A percentile compares a stretch with the other conserved stretches of the same genome.
Evolutionary conservation across 2,329 filamentous ascomycete genomes (phyloP).

Genomic region (Paracorniculantispora psalliotae): DNA sequence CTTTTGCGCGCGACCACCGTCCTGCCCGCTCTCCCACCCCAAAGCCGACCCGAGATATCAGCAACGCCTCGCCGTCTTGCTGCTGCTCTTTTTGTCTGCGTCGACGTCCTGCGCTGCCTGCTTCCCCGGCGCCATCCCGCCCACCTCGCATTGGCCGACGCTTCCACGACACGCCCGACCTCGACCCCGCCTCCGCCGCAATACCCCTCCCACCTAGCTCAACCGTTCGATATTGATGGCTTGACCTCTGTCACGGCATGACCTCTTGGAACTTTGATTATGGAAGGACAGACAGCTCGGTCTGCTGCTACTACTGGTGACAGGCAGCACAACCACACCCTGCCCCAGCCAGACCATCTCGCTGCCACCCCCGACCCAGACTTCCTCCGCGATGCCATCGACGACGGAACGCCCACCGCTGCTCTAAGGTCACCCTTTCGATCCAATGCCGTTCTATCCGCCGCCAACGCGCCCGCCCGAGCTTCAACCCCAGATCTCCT

Average conservation of each 20-base stretch:
- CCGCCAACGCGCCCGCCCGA: not conserved
- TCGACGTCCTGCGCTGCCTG: not conserved
- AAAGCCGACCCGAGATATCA: not conserved
- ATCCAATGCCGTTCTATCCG: constrained; percentile 10
- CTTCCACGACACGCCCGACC: not conserved
- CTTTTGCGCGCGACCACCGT: not conserved
- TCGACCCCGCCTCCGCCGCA: constrained; percentile 7
- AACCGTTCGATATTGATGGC: not conserved
- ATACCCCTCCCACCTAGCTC: constrained; percentile 1
- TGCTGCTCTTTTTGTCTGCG: too few species aligned
- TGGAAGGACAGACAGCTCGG: constrained; percentile 12
- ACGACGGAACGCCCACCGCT: not conserved
- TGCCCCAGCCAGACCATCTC: not conserved
- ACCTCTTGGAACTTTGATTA: not conserved
- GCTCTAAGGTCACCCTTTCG: not conserved
- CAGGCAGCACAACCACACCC: not conserved
- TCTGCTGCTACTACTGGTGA: not conserved
- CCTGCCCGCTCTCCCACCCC: not conserved
- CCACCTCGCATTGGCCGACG: not conserved
- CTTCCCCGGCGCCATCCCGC: not conserved
- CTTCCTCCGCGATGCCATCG: constrained; percentile 4
- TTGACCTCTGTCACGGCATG: constrained; percentile 10
- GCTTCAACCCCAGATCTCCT: constrained; percentile 6
- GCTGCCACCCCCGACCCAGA: not conserved
- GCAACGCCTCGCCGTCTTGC: not conserved